phyloP scores from a whole-genome alignment of 345 rosid genomes.

The Acer campestre region DNA sequence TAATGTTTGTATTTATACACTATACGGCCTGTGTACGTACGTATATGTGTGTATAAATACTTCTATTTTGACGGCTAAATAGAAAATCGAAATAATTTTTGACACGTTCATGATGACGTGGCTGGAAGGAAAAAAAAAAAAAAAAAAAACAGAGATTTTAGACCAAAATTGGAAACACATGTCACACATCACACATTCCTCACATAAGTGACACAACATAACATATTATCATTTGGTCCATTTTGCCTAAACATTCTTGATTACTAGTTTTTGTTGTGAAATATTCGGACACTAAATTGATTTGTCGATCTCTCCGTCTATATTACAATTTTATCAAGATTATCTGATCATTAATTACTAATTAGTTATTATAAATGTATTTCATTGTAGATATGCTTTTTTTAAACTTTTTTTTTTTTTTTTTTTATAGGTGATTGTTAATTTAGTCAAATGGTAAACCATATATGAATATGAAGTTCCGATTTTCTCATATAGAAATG shows the following conservation, averaged over 20 bases:
- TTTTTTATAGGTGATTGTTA: no score
- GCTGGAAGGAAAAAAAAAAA: background rate
- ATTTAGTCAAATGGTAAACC: background rate
- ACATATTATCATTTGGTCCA: background rate
- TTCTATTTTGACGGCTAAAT: conserved; percentile 4
- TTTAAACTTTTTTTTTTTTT: no score
- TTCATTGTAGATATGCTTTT: no score
- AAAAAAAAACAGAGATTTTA: background rate
- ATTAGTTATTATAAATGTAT: no score
- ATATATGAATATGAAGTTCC: no score
- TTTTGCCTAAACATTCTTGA: background rate
- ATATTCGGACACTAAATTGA: background rate
- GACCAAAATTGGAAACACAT: background rate
- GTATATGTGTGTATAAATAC: background rate
- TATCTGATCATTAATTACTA: no score
- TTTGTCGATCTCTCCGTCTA: background rate
- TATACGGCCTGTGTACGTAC: background rate
- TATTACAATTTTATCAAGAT: no score
- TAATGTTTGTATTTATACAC: background rate
- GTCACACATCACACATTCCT: no score
- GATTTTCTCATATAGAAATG: no score
- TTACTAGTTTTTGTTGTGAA: background rate
- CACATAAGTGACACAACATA: background rate
- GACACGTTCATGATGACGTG: conserved; percentile 32
- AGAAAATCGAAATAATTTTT: conserved; percentile 2